Evolutionary conservation across 2,329 filamentous ascomycete genomes (phyloP).

Genomic region (Fusarium udum): DNA sequence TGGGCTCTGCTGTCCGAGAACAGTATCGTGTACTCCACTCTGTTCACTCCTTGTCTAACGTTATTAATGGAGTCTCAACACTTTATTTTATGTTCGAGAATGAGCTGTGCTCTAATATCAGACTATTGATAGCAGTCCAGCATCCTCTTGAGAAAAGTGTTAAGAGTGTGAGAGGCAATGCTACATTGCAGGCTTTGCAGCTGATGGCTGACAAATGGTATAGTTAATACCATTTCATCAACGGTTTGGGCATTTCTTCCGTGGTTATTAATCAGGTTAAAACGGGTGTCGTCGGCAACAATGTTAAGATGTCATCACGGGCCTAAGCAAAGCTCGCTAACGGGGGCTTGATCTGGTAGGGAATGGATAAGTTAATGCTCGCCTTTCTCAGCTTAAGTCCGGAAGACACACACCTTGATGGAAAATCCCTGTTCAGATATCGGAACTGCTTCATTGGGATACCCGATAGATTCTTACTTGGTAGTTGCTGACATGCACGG

Average conservation of each 20-base stretch:
- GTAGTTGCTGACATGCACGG: conserved; percentile 27
- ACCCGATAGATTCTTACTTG: conserved; percentile 35
- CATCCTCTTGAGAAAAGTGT: background rate
- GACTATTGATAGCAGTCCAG: background rate
- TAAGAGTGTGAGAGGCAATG: conserved; percentile 1
- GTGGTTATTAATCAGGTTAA: conserved; percentile 28
- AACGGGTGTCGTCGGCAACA: conserved; percentile 40
- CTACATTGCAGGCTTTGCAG: conserved; percentile 12
- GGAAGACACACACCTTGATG: conserved; percentile 34
- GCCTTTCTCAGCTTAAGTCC: conserved; percentile 35
- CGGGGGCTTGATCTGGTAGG: conserved; percentile 24
- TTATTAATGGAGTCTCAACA: background rate
- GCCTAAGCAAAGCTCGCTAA: conserved; percentile 20
- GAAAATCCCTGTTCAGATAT: conserved; percentile 36
- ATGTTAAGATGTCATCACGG: conserved; percentile 15
- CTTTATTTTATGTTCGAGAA: background rate
- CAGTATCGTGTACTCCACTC: conserved; percentile 12
- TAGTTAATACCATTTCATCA: conserved; percentile 18
- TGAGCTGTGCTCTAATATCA: background rate
- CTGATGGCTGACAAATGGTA: conserved; percentile 39
- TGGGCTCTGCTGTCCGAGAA: background rate
- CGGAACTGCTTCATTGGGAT: conserved; percentile 43
- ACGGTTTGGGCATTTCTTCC: conserved; percentile 38
- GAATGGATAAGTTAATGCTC: conserved; percentile 36
- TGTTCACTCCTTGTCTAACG: background rate